Evolutionary conservation across 371 early-diverging fungal species (phyloP).

Genomic region (Mucor irregularis): DNA sequence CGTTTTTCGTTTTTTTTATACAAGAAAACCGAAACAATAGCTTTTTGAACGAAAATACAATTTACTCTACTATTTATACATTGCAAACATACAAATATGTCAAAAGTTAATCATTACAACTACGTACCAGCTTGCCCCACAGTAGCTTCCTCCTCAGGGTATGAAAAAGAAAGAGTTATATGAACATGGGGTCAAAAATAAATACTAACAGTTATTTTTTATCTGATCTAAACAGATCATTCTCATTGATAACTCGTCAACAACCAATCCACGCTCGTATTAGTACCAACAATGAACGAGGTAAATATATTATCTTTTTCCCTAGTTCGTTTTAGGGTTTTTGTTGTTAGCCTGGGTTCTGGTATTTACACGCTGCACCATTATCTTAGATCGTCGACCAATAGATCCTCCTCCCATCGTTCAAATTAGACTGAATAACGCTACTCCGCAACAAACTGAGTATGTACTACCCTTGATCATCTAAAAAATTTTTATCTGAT

Average conservation of each 20-base stretch:
- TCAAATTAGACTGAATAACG: constrained; percentile 23
- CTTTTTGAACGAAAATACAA: neutral
- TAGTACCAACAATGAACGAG: constrained; percentile 33
- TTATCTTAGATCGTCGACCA: constrained; percentile 32
- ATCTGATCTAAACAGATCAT: neutral
- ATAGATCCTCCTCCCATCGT: constrained; percentile 34
- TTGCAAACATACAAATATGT: constrained; percentile 1
- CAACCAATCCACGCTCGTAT: constrained; percentile 29
- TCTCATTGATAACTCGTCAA: constrained; percentile 17
- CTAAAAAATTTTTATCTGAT: constrained; percentile 7
- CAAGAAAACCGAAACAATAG: neutral
- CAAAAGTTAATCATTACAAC: constrained; percentile 15
- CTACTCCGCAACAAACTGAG: constrained; percentile 23
- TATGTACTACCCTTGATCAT: constrained; percentile 9
- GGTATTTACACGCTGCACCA: neutral
- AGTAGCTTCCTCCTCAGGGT: constrained; percentile 8
- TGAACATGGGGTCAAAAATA: too few relatives aligned
- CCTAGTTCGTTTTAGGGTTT: neutral
- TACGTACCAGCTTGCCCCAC: constrained; percentile 14
- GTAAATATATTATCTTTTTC: constrained; percentile 2
- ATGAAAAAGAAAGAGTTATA: neutral
- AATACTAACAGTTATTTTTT: neutral
- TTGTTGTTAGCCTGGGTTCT: neutral
- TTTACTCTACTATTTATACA: neutral
- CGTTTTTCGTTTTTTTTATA: neutral